Base-by-base conservation (phyloP, 805 yeast species). In the Candida awuae region DNA sequence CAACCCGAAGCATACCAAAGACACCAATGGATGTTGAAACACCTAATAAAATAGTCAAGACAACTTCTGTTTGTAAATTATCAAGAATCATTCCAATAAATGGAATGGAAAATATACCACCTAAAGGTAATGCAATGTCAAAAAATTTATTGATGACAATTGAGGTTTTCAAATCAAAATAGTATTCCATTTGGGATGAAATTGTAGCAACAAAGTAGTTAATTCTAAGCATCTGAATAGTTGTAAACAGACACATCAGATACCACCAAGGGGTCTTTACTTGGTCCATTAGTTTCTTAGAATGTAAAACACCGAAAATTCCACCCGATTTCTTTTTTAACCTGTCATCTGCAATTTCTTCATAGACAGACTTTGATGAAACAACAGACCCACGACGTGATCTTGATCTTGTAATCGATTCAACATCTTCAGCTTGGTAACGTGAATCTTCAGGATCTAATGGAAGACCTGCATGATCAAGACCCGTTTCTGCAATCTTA, bases 161-260 rank as follows among this genome's bases (percentile, higher is more conserved):
- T 1, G 94, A 94, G 3, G 52, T 46, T 8, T 62, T 63, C 47
- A 66, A 65, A 10, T 73, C 74, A 39, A 86, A 67, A 44, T 87
- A 69, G 54, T 67, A 90, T 19, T 70, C 70, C 66, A 86, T 94
- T 63, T 88, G 97, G 0, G 94, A 66, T 52, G 77, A 74, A 26
- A 88, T 67, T 2, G 97, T 85, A 8, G 96, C 97, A 39, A 88
- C 92, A 60, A 86, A 90, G 59, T 84, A 90, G 64, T 88, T 88
- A 49, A 88, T 80, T 56, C 97, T 70, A 32, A 90, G 69, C 96
- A 88, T 88, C 59, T 86, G 94, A 41, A 88, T 71, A 3, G 88
- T 73, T 6, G 95, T 83, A 58, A 87, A 84, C 2, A 75, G 54
- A 19, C 84, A 73, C 83, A 86, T 82, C 40, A 87, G 61, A 35